Base-by-base conservation (phyloP, 2,329 filamentous ascomycete genomes). In the Chrysoporthe cubensis region DNA sequence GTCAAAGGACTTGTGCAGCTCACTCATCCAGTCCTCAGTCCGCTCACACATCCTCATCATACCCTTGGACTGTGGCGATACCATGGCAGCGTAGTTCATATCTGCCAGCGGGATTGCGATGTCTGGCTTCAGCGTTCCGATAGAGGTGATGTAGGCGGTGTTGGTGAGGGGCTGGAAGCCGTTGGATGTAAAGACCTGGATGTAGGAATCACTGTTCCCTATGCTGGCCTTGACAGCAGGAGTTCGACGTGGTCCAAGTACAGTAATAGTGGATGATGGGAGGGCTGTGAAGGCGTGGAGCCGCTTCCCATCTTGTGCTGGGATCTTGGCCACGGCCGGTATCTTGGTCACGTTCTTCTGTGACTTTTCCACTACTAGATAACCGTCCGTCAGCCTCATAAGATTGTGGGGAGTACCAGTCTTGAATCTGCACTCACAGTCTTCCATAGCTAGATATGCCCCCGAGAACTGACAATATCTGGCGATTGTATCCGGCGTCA, bases 371-470 rank as follows among this genome's bases (percentile, higher is more conserved):
- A 89, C 80, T 75, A 89, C 87, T 89, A 62, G 9, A 54, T 71
- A 21, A 21, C 7, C 14, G 1, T 48, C 26, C 4, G 40, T 50
- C 46, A 64, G 50, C 58, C 11, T 16, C 0, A n/a, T 6, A 1
- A 43, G 26, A 59, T 11, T 21, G 1, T 37, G 2, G 13, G 13
- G 40, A 48, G 40, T 78, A 4, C 21, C 13, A 32, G 18, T 21
- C 1, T 8, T n/a, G 4, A 16, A 37, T 16, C 11, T 62, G 6
- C 3, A 79, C 91, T 79, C 84, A 97, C 96, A 98, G 79, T 99
- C 96, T 83, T 99, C 96, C 40, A 98, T 81, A 0, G 91, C 92
- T 74, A 96, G 83, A 76, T 97, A 97, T 3, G 92, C 84, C 37
- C 91, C 91, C 40, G 83, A 82, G 68, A 96, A 83, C 5, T 85